Conservation (phyloP, 2,329 filamentous ascomycete genomes). For the Cladosporium cucumerinum region DNA sequence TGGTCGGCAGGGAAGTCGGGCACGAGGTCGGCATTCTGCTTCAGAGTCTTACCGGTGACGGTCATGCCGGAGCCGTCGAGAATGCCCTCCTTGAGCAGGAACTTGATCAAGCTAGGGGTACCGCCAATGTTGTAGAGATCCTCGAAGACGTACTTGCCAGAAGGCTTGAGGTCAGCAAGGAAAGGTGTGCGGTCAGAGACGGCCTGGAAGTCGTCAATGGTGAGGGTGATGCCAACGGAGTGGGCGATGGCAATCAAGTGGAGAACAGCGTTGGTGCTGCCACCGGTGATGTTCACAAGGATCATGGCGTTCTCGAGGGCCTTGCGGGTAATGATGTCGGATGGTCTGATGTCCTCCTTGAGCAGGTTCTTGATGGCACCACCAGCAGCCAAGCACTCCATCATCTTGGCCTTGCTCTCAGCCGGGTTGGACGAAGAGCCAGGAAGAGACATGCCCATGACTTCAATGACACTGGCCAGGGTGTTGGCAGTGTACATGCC, state of each 20-base stretch:
- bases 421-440: slow-evolving; percentile 52
- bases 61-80: slow-evolving; percentile 49
- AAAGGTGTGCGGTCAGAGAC: slow-evolving; percentile 51
- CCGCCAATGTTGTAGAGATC: slow-evolving; percentile 58
- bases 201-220: slow-evolving; percentile 51
- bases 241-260: slow-evolving; percentile 48
- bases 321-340: slow-evolving; percentile 48
- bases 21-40: slow-evolving; percentile 51
- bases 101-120: slow-evolving; percentile 49
- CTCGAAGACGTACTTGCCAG: slow-evolving; percentile 54
- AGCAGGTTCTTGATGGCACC: slow-evolving; percentile 51
- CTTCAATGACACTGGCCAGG: slow-evolving; percentile 51
- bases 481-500: slow-evolving; percentile 65
- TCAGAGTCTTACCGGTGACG: slow-evolving; percentile 50
- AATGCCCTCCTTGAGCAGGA: slow-evolving; percentile 48
- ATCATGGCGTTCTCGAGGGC: slow-evolving; percentile 53
- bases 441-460: slow-evolving; percentile 50
- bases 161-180: slow-evolving; percentile 51
- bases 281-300: slow-evolving; percentile 46
- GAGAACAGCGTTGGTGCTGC: slow-evolving; percentile 48
- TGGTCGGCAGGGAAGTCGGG: slow-evolving; percentile 66
- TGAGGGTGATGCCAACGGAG: slow-evolving; percentile 47
- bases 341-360: slow-evolving; percentile 49
- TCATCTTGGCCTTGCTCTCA: slow-evolving; percentile 49
- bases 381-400: slow-evolving; percentile 50